These are phyloP conservation scores for Diplodia sapinea DNA, from an alignment of 2,329 filamentous ascomycete species.

Conservation along the genomic window DNA sequence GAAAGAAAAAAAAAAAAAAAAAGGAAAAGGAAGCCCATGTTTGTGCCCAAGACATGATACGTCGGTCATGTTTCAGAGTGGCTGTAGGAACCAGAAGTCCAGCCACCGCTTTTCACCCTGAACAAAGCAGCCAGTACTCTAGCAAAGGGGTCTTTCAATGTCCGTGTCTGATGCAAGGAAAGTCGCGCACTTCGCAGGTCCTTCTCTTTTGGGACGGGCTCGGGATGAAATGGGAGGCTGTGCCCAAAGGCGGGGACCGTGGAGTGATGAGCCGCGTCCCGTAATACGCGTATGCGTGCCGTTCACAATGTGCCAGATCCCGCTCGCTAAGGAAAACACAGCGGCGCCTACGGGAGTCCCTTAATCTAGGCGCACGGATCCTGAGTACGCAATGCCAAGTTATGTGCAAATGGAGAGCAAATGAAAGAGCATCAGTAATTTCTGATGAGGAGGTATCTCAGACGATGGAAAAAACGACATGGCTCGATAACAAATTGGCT, in stretches of 20 bases:
- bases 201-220: neutral
- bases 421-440: constrained; percentile 12
- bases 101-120: neutral
- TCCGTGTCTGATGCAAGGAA: neutral
- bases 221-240: constrained; percentile 1
- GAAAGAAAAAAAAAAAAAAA: neutral
- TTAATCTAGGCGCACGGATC: constrained; percentile 24
- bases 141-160: neutral
- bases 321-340: constrained; percentile 12
- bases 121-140: neutral
- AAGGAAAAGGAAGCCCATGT: neutral
- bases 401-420: neutral
- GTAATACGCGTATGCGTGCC: constrained; percentile 7
- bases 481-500: constrained; percentile 13
- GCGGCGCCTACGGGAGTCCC: neutral
- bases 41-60: neutral
- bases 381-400: constrained; percentile 22
- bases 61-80: neutral
- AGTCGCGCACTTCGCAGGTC: neutral
- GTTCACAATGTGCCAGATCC: neutral
- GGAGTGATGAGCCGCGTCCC: neutral
- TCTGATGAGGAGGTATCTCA: constrained; percentile 19
- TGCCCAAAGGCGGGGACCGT: constrained; percentile 6
- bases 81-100: neutral
- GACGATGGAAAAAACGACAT: constrained; percentile 5